Evolutionary conservation across 345 rosid species (phyloP).

Genomic region (Isatis tinctoria): DNA sequence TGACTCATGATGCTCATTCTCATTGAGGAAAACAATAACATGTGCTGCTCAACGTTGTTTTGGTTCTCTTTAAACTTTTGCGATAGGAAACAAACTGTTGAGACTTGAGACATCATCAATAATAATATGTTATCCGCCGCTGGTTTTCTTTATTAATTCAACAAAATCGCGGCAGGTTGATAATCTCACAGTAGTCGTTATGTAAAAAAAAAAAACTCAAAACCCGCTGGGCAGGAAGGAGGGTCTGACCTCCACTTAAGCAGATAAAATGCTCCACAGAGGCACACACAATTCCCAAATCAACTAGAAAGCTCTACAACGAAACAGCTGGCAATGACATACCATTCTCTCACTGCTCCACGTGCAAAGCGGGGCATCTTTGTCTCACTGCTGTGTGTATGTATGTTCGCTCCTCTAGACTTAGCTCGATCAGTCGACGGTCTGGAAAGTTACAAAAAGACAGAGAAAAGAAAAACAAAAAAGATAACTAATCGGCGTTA

Average conservation of each 20-base stretch:
- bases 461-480: background rate
- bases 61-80: background rate
- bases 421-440: background rate
- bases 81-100: background rate
- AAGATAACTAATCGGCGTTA: background rate
- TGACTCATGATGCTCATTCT: background rate
- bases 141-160: background rate
- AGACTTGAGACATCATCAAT: background rate
- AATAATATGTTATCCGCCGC: background rate
- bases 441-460: background rate
- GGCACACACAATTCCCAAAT: background rate
- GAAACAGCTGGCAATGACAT: slow-evolving; percentile 22
- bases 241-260: background rate
- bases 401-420: background rate
- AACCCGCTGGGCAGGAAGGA: background rate
- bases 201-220: background rate
- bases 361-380: slow-evolving; percentile 9
- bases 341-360: slow-evolving; percentile 5
- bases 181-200: background rate
- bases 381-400: background rate
- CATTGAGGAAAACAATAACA: background rate
- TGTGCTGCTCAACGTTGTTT: background rate
- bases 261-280: background rate
- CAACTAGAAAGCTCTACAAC: slow-evolving; percentile 12
- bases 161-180: background rate